Conservation (phyloP, 2,329 filamentous ascomycete genomes). For the Chrysosporium queenslandicum region DNA sequence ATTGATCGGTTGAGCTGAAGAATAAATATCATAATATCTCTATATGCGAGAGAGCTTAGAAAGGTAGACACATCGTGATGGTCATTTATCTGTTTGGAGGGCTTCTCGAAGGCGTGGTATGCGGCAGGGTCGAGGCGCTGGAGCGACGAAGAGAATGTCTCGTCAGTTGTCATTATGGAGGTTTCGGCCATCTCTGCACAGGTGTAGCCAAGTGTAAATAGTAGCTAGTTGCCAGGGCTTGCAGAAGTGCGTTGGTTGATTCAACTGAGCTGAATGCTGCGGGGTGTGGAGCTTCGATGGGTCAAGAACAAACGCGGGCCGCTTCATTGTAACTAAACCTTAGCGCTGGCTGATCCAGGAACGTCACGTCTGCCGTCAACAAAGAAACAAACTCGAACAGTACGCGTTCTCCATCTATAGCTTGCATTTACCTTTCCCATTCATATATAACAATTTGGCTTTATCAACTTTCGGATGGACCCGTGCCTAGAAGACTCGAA, state of each 20-base stretch:
- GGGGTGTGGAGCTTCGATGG: too few relatives aligned
- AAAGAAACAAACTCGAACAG: too few relatives aligned
- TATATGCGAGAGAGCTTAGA: conserved; percentile 69
- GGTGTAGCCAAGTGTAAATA: not conserved
- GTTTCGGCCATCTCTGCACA: not conserved
- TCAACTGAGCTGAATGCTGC: too few relatives aligned
- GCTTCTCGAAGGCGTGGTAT: conserved; percentile 53
- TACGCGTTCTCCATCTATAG: too few relatives aligned
- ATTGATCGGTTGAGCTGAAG: conserved; percentile 83
- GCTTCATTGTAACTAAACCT: too few relatives aligned
- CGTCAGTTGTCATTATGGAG: conserved; percentile 3
- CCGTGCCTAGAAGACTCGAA: not conserved
- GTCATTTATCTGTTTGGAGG: conserved; percentile 74
- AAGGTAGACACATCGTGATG: conserved; percentile 72
- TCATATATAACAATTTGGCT: too few relatives aligned
- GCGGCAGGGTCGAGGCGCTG: conserved; percentile 39
- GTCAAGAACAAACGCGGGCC: too few relatives aligned
- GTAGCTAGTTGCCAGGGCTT: not conserved
- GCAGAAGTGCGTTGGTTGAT: not conserved
- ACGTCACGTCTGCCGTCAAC: too few relatives aligned
- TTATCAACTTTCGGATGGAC: too few relatives aligned
- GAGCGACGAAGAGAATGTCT: conserved; percentile 28
- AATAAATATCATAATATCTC: conserved; percentile 76
- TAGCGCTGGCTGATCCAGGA: too few relatives aligned
- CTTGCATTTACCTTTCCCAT: too few relatives aligned